Conservation (phyloP, 805 yeast genomes). For the Sugiyamaella marilandica region DNA sequence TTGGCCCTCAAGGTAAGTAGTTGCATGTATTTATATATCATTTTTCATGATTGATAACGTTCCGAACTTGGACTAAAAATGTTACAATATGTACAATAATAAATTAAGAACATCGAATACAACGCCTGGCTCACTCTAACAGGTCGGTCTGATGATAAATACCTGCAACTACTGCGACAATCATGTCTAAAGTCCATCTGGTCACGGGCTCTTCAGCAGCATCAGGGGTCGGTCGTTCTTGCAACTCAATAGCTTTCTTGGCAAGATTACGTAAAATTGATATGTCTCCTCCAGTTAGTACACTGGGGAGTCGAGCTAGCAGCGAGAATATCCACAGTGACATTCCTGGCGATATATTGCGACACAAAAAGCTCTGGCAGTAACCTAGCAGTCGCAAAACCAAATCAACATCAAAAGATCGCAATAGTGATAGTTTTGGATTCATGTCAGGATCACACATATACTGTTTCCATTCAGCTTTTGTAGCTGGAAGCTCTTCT, state of each 20-base stretch:
- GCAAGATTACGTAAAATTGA: conserved; percentile 41
- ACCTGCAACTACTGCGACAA: conserved; percentile 12
- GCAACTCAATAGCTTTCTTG: conserved; percentile 26
- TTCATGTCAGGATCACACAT: background rate
- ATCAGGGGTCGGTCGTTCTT: conserved; percentile 17
- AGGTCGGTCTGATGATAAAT: conserved; percentile 24
- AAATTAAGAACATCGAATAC: background rate
- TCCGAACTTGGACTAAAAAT: background rate
- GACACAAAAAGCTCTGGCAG: conserved; percentile 40
- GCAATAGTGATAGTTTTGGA: conserved; percentile 16
- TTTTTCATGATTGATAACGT: background rate
- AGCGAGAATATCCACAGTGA: conserved; percentile 40
- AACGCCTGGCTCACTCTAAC: background rate
- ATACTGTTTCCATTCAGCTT: background rate
- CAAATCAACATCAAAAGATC: conserved; percentile 35
- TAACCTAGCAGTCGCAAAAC: conserved; percentile 39
- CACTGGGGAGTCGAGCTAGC: conserved; percentile 38
- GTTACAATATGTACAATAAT: background rate
- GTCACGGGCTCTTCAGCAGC: conserved; percentile 15
- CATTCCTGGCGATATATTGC: conserved; percentile 27
- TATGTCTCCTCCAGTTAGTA: conserved; percentile 37
- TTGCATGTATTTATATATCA: background rate
- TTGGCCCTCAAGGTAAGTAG: background rate
- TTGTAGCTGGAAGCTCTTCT: background rate
- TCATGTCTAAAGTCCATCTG: background rate